Evolutionary conservation across 1,284 basidiomycete species (phyloP).

Genomic region (Butyriboletus appendiculatus): DNA sequence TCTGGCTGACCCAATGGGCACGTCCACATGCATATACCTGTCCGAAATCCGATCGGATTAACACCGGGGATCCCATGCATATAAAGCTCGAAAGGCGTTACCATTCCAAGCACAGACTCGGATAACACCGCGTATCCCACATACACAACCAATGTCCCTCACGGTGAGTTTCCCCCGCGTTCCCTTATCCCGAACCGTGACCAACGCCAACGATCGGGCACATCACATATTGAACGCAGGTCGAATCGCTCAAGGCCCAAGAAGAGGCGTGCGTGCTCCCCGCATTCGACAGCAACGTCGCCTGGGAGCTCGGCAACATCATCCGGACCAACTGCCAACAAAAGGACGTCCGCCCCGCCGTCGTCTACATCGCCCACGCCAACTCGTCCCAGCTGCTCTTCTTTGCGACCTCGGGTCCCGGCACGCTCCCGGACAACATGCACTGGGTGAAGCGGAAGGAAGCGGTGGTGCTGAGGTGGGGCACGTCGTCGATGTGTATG

Average conservation of each 20-base stretch:
- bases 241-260: slow-evolving; percentile 8
- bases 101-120: too few relatives aligned
- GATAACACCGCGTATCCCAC: too few relatives aligned
- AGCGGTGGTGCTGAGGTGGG: slow-evolving; percentile 37
- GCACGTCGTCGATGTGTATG: slow-evolving; percentile 27
- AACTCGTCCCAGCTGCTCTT: slow-evolving; percentile 32
- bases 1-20: too few relatives aligned
- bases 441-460: slow-evolving; percentile 40
- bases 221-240: slow-evolving; percentile 2
- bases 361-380: slow-evolving; percentile 30
- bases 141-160: too few relatives aligned
- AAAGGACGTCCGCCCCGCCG: slow-evolving; percentile 8
- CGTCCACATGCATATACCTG: too few relatives aligned
- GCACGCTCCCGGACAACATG: slow-evolving; percentile 38
- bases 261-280: slow-evolving; percentile 21
- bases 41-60: too few relatives aligned
- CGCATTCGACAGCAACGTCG: slow-evolving; percentile 22
- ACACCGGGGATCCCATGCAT: too few relatives aligned
- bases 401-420: slow-evolving; percentile 31
- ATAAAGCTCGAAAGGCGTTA: too few relatives aligned
- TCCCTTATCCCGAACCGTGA: too few relatives aligned
- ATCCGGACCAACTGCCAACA: slow-evolving; percentile 31
- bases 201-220: too few relatives aligned
- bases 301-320: slow-evolving; percentile 36
- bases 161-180: too few relatives aligned